Evolutionary conservation across 805 yeast genomes (phyloP).

Genomic region (Cephaloascus fragrans): DNA sequence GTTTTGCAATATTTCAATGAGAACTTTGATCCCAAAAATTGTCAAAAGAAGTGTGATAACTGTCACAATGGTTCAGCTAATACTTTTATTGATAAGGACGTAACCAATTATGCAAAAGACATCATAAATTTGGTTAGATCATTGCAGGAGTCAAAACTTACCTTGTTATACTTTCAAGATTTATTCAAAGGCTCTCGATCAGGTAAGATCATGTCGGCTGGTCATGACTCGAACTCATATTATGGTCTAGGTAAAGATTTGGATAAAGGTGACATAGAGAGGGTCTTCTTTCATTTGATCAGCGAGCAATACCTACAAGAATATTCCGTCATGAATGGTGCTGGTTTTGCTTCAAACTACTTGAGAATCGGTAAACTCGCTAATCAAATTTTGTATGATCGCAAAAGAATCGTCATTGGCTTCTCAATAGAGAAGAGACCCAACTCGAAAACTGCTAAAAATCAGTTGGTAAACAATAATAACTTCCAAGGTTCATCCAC

Average conservation of each 20-base stretch:
- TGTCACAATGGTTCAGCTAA: constrained; percentile 40
- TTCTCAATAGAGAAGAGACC: constrained; percentile 25
- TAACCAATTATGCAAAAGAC: constrained; percentile 51
- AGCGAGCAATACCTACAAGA: constrained; percentile 60
- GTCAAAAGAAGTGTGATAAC: constrained; percentile 77
- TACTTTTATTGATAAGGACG: constrained; percentile 47
- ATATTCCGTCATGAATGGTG: constrained; percentile 57
- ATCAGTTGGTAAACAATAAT: constrained; percentile 1
- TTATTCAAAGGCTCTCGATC: constrained; percentile 64
- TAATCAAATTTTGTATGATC: constrained; percentile 31
- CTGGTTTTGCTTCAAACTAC: constrained; percentile 79
- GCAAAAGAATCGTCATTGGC: constrained; percentile 37
- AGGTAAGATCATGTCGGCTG: constrained; percentile 50
- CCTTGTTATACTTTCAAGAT: constrained; percentile 76
- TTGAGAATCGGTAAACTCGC: constrained; percentile 56
- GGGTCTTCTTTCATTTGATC: constrained; percentile 73
- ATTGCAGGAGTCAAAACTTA: constrained; percentile 52
- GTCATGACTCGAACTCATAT: constrained; percentile 47
- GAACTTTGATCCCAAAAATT: constrained; percentile 52
- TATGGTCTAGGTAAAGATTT: constrained; percentile 65
- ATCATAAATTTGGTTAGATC: constrained; percentile 50
- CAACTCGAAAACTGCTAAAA: constrained; percentile 8
- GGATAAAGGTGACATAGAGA: constrained; percentile 63
- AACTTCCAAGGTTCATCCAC: too few species aligned
- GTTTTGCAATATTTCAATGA: constrained; percentile 90